Conservation (phyloP, 2,329 filamentous ascomycete species). For the Cordyceps sp. region DNA sequence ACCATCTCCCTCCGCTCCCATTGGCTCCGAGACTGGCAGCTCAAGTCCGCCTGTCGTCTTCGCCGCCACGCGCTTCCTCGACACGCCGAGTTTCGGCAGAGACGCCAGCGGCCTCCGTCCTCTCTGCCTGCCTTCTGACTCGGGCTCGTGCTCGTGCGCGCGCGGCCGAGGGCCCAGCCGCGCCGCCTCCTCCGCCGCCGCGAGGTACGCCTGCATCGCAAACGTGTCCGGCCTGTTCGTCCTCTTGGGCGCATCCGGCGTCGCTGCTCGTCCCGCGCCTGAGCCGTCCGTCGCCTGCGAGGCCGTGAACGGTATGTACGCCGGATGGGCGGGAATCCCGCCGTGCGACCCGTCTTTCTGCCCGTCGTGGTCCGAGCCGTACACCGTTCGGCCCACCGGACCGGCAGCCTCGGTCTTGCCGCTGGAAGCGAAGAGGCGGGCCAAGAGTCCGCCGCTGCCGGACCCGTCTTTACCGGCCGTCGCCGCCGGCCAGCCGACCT, state of each 20-base stretch:
- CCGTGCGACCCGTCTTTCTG: constrained; percentile 3
- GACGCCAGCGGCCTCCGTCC: constrained; percentile 15
- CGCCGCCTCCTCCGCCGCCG: constrained; percentile 11
- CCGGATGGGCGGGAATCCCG: constrained; percentile 28
- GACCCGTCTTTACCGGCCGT: no score
- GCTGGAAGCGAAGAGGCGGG: not conserved
- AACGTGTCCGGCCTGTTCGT: constrained; percentile 15
- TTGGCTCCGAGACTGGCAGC: not conserved
- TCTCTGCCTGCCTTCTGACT: not conserved
- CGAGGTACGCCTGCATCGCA: constrained; percentile 20
- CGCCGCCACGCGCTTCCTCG: constrained; percentile 17
- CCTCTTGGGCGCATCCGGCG: constrained; percentile 4
- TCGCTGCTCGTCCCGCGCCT: constrained; percentile 1
- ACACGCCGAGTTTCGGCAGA: constrained; percentile 18
- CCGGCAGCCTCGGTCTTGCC: no score
- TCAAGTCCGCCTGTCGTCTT: not conserved
- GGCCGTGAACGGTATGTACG: constrained; percentile 16
- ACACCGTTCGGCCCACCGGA: no score
- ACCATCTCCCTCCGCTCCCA: no score
- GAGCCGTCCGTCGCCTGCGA: not conserved
- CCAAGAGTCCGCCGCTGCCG: not conserved
- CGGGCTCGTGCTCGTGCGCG: no score
- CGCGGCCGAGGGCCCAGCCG: not conserved
- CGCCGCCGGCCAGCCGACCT: no score
- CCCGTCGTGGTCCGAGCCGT: no score